phyloP scores from a whole-genome alignment of 139 green algal genomes.

The Chlorella ohadii region DNA sequence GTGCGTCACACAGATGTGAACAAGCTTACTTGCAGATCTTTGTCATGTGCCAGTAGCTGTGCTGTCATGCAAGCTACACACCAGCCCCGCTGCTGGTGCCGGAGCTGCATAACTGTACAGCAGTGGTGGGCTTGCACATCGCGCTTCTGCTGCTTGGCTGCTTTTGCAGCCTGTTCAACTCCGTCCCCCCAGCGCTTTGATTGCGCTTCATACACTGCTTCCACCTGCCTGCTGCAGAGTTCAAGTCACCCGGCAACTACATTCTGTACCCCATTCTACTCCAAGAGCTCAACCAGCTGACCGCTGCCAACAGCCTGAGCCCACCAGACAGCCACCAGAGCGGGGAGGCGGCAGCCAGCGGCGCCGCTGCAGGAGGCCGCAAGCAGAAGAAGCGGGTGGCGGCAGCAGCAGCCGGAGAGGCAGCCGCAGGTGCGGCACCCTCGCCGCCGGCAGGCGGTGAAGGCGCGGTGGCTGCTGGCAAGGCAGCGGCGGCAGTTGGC shows the following conservation, averaged over 20 bases:
- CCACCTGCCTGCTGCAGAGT: constrained; percentile 3
- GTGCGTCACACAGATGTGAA: not conserved
- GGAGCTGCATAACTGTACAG: too few species aligned
- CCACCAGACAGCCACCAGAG: too few species aligned
- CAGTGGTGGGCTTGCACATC: too few species aligned
- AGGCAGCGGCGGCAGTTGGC: not conserved
- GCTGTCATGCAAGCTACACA: too few species aligned
- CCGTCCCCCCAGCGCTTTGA: too few species aligned
- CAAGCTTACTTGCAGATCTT: too few species aligned
- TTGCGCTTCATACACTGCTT: not conserved
- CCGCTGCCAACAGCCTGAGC: too few species aligned
- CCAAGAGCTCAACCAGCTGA: constrained; percentile 13
- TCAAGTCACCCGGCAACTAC: constrained; percentile 23
- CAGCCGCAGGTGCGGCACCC: not conserved
- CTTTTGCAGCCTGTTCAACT: too few species aligned
- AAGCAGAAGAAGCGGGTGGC: not conserved
- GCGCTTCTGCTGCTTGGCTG: too few species aligned
- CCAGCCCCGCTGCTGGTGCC: too few species aligned
- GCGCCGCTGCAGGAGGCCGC: not conserved
- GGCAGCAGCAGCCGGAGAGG: not conserved
- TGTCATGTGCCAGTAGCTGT: too few species aligned
- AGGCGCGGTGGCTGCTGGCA: not conserved
- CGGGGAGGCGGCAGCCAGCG: too few species aligned
- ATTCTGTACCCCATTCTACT: constrained; percentile 13
- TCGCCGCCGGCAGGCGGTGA: not conserved